These are phyloP conservation scores for Lyophyllum semitale DNA, from an alignment of 768 basidiomycete species.

Conservation along the genomic window DNA sequence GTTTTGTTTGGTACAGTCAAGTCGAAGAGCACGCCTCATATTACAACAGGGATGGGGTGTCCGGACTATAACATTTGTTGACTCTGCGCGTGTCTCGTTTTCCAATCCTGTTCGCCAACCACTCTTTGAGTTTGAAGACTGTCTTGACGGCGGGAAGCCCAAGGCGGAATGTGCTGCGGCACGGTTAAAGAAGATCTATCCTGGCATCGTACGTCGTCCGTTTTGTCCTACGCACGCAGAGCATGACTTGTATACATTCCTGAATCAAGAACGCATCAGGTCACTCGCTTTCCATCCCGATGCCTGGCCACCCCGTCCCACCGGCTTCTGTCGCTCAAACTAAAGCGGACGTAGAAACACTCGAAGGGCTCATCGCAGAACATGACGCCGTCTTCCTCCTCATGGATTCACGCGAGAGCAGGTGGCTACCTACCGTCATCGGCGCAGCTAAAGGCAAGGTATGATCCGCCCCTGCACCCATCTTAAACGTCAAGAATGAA, in stretches of 20 bases:
- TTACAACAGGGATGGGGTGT: slow-evolving; percentile 90
- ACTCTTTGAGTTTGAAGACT: slow-evolving; percentile 93
- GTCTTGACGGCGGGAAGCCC: slow-evolving; percentile 87
- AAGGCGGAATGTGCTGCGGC: slow-evolving; percentile 93
- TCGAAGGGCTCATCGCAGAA: slow-evolving; percentile 77
- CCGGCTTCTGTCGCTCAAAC: slow-evolving; percentile 54
- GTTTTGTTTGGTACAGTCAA: slow-evolving; percentile 9
- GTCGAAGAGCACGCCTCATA: not conserved
- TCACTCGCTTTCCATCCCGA: slow-evolving; percentile 80
- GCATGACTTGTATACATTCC: not conserved
- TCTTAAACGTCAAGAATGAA: not conserved
- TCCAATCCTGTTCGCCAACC: slow-evolving; percentile 98
- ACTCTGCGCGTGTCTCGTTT: slow-evolving; percentile 90
- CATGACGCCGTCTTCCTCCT: slow-evolving; percentile 93
- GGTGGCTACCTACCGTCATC: slow-evolving; percentile 94
- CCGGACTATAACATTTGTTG: slow-evolving; percentile 88
- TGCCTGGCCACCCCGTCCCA: slow-evolving; percentile 93
- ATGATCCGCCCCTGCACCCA: slow-evolving; percentile 1
- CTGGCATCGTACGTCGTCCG: slow-evolving; percentile 67
- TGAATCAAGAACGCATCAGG: slow-evolving; percentile 83
- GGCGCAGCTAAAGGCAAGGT: slow-evolving; percentile 87
- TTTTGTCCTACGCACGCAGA: not conserved
- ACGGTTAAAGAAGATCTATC: slow-evolving; percentile 84
- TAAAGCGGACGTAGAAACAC: slow-evolving; percentile 64
- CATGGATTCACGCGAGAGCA: slow-evolving; percentile 97